phyloP scores from a whole-genome alignment of 1,139 yeast species.

The Williopsis jadinii region DNA sequence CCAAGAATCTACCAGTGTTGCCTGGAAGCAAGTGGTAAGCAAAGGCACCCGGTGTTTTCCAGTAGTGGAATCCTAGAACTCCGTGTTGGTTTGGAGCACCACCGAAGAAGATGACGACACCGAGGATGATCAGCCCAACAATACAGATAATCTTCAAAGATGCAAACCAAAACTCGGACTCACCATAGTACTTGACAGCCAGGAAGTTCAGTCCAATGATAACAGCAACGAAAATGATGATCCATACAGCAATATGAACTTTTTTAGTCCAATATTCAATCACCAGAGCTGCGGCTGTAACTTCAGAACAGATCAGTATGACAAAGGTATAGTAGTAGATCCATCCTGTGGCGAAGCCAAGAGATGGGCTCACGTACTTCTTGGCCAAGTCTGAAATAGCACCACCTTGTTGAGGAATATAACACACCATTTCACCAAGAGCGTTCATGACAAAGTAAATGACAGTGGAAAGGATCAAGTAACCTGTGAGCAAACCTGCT shows the following conservation, averaged over 20 bases:
- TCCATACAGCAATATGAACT: slow-evolving; percentile 55
- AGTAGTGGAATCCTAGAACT: slow-evolving; percentile 60
- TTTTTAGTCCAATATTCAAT: slow-evolving; percentile 73
- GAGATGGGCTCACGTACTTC: slow-evolving; percentile 55
- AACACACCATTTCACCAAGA: slow-evolving; percentile 57
- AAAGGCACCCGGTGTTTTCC: slow-evolving; percentile 54
- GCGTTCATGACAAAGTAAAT: slow-evolving; percentile 51
- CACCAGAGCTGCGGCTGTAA: slow-evolving; percentile 71
- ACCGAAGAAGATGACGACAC: slow-evolving; percentile 75
- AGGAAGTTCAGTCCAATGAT: slow-evolving; percentile 58
- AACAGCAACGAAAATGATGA: slow-evolving; percentile 53
- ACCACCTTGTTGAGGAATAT: slow-evolving; percentile 42
- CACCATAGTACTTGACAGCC: slow-evolving; percentile 71
- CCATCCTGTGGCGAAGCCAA: slow-evolving; percentile 72
- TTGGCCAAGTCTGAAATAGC: slow-evolving; percentile 47
- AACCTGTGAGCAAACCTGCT: slow-evolving; percentile 41
- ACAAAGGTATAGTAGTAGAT: slow-evolving; percentile 73
- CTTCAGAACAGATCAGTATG: slow-evolving; percentile 70
- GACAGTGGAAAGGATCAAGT: slow-evolving; percentile 41
- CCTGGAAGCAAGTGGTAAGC: slow-evolving; percentile 49
- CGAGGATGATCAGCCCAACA: slow-evolving; percentile 61
- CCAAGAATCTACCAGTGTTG: slow-evolving; percentile 48
- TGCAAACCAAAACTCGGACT: slow-evolving; percentile 74
- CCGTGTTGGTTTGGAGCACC: slow-evolving; percentile 72
- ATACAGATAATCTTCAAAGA: slow-evolving; percentile 65